Conservation (phyloP, 305 asterid genomes). For the Fraxinus baroniana region DNA sequence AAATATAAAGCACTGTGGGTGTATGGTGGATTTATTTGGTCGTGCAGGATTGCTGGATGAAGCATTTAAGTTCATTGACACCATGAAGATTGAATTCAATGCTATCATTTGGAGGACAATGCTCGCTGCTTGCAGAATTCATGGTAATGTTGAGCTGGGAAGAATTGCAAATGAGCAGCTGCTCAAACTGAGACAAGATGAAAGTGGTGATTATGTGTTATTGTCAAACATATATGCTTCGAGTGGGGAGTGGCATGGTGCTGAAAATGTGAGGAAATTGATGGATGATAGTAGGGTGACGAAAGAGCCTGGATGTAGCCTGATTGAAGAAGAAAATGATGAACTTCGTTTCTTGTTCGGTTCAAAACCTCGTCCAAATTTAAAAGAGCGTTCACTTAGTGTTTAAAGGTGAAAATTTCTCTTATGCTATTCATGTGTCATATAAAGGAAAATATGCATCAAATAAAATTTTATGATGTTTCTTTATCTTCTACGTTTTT, state of each 20-base stretch:
- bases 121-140: conserved; percentile 50
- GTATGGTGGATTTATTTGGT: conserved; percentile 60
- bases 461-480: too few species aligned
- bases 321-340: conserved; percentile 32
- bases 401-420: neutral
- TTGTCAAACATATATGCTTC: conserved; percentile 63
- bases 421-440: neutral
- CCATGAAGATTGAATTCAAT: conserved; percentile 48
- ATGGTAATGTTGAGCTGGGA: conserved; percentile 47
- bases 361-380: conserved; percentile 14
- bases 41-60: conserved; percentile 54
- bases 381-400: neutral
- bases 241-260: conserved; percentile 59
- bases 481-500: neutral
- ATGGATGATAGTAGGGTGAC: conserved; percentile 62
- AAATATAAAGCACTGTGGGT: conserved; percentile 50
- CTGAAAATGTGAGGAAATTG: conserved; percentile 48
- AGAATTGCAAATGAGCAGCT: conserved; percentile 36
- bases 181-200: conserved; percentile 38
- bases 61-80: conserved; percentile 40
- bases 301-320: conserved; percentile 59
- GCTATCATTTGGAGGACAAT: conserved; percentile 56
- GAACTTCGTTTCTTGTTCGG: conserved; percentile 24
- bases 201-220: conserved; percentile 63
- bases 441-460: neutral